These are phyloP conservation scores for Zygosaccharomyces pseudorouxii DNA, from an alignment of 805 yeast genomes.

Conservation along the genomic window DNA sequence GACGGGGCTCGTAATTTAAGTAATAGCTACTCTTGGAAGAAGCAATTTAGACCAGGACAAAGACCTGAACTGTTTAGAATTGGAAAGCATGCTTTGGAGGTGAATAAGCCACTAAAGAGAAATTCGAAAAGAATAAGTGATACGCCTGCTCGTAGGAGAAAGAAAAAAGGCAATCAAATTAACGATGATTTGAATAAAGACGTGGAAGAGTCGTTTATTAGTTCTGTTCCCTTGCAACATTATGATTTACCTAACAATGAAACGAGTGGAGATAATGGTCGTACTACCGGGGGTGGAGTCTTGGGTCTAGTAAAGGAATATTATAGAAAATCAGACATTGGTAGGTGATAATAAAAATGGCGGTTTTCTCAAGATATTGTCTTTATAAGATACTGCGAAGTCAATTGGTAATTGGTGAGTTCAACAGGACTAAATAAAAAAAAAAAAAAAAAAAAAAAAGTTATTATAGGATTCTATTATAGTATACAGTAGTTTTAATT, in stretches of 20 bases:
- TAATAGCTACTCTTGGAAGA: conserved; percentile 34
- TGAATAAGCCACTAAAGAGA: conserved; percentile 4
- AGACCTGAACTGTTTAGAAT: conserved; percentile 25
- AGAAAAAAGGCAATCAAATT: not conserved
- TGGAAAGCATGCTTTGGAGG: conserved; percentile 13
- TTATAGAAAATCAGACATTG: conserved; percentile 46
- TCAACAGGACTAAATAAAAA: not conserved
- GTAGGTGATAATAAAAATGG: conserved; percentile 11
- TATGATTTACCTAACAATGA: conserved; percentile 7
- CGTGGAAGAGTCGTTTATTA: conserved; percentile 45
- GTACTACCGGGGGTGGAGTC: conserved; percentile 44
- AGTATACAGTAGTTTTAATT: conserved; percentile 12
- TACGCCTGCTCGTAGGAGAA: not conserved
- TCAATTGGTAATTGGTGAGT: not conserved
- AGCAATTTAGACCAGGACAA: conserved; percentile 33
- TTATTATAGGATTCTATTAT: not conserved
- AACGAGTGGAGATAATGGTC: conserved; percentile 7
- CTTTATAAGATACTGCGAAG: not conserved
- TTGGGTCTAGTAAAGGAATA: conserved; percentile 77
- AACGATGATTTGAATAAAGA: conserved; percentile 7
- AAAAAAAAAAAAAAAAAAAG: not conserved
- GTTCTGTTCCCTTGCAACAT: conserved; percentile 31
- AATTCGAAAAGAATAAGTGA: not conserved
- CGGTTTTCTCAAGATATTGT: not conserved
- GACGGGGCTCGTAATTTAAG: conserved; percentile 6